Base-by-base conservation (phyloP, 192 early-diverging fungal species). In the Umbelopsis vinacea region DNA sequence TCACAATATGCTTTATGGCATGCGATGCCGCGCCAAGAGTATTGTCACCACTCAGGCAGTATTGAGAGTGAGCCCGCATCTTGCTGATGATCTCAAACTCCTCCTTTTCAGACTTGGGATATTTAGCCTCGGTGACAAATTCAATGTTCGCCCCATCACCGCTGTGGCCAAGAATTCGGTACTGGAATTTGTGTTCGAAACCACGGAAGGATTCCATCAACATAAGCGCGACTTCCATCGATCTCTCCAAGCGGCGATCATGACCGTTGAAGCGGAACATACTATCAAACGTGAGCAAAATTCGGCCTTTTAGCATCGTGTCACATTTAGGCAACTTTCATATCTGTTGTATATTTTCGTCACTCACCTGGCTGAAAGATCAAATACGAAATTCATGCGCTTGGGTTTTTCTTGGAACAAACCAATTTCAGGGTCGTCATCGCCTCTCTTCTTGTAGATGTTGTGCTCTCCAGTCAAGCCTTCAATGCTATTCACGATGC, bases 361-460 rank as follows among this genome's bases (percentile, higher is more conserved):
- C 78, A 85, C 78, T 67, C 77, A 79, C 66, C 83, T 83, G 29
- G 89, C 93, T 43, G 85, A 87, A 35, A 94, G 73, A 83, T 94
- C 93, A 84, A 94, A 94, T 17, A 91, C 88, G 82, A 94, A 90
- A 68, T 83, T 86, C 78, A 94, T 83, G 52, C 85, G 78, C 76
- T 94, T 94, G 22, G 93, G 93, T 57, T 88, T 90, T 24, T 90
- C 83, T 70, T 92, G 90, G 45, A 87, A 84, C 33, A 86, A 81
- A 19, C 89, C 89, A 68, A 89, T 85, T 40, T 91, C 89, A 6
- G 85, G 85, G 47, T 90, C 87, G 66, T 92, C 87, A 17, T 92
- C 91, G n/a, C 93, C 93, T 38, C 93, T 83, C 8, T 88, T 80
- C 79, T 93, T 94, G 78, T 92, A 94, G 67, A 94, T 92, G 38